Percentiles rank a stretch among this genome's conserved stretches.
Conservation (phyloP, 371 early-diverging fungal species). For the Mycotypha africana region DNA sequence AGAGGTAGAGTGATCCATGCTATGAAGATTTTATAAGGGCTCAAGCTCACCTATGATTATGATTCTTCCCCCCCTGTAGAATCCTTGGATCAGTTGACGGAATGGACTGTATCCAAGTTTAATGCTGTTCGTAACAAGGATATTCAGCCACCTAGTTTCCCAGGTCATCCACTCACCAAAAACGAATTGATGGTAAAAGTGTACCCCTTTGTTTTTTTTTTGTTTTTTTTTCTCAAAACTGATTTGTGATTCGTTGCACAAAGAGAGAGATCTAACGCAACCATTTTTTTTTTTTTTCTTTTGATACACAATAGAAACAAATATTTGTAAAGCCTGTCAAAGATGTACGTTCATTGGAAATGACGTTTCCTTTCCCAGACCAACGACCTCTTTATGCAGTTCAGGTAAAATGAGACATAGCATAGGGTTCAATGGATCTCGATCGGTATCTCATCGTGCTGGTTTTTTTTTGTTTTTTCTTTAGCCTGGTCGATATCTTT, state of each 20-base stretch:
- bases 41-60: background rate
- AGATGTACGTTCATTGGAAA: conserved; percentile 67
- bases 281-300: too few species aligned
- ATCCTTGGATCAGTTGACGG: conserved; percentile 74
- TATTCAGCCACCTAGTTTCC: conserved; percentile 64
- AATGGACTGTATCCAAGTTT: conserved; percentile 82
- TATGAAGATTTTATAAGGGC: background rate
- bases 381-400: conserved; percentile 49
- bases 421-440: background rate
- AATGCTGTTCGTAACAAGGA: conserved; percentile 67
- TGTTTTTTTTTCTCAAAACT: too few species aligned
- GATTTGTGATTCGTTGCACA: too few species aligned
- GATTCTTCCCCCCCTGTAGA: conserved; percentile 36
- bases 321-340: conserved; percentile 81
- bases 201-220: too few species aligned
- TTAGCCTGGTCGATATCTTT: conserved; percentile 68
- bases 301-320: conserved; percentile 42
- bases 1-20: conserved; percentile 44
- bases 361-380: conserved; percentile 89
- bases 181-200: conserved; percentile 60
- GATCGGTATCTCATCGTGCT: background rate
- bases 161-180: conserved; percentile 70
- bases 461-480: background rate
- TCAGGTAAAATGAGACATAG: conserved; percentile 26
- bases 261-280: too few species aligned